These are phyloP conservation scores for Ophiostoma australiae DNA, from an alignment of 2,329 filamentous ascomycete species.

Conservation along the genomic window DNA sequence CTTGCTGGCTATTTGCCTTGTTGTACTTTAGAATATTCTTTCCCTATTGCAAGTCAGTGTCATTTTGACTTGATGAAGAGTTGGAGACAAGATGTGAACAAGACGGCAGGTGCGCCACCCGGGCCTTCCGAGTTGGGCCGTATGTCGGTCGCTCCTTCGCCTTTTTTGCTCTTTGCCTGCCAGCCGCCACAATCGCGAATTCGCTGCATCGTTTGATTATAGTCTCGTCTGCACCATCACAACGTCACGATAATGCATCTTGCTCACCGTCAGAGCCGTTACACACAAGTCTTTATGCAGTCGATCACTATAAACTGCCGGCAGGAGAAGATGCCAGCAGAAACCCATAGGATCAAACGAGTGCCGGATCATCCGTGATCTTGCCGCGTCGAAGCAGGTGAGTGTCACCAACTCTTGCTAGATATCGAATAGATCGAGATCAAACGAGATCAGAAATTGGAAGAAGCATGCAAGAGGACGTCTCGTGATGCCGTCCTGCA, in stretches of 20 bases:
- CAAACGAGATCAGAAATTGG: not conserved
- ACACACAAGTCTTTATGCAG: not conserved
- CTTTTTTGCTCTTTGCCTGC: not conserved
- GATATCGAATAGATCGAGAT: not conserved
- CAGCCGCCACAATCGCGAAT: not conserved
- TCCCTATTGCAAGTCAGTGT: no score
- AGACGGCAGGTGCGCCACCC: not conserved
- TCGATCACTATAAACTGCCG: not conserved
- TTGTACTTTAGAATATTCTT: no score
- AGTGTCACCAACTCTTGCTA: not conserved
- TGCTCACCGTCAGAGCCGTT: not conserved
- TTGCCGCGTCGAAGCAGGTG: not conserved
- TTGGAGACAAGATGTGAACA: not conserved
- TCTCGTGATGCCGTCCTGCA: not conserved
- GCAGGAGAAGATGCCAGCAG: not conserved
- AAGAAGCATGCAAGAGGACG: not conserved
- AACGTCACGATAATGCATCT: not conserved
- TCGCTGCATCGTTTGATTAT: not conserved
- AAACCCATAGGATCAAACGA: not conserved
- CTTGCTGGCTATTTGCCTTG: no score
- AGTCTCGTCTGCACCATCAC: not conserved
- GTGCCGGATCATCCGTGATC: not conserved
- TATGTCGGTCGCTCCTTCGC: not conserved
- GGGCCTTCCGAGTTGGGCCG: not conserved
- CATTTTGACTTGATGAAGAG: no score